Percentiles rank a stretch among this genome's conserved stretches.
Evolutionary conservation across 2,329 filamentous ascomycete genomes (phyloP).

Genomic region (Hypoxylon sp.): DNA sequence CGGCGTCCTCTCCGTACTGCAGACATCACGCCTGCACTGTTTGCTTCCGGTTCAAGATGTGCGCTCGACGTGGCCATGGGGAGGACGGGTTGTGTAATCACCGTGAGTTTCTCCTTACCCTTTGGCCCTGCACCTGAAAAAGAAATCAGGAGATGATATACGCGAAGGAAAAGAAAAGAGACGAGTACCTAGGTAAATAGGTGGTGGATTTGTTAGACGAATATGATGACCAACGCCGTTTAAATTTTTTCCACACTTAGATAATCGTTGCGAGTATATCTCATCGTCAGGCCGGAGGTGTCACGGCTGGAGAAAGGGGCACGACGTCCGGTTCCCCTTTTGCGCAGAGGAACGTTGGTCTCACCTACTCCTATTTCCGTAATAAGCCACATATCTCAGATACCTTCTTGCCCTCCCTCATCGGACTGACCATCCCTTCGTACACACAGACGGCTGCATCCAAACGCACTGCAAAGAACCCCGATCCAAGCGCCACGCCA

Average conservation of each 20-base stretch:
- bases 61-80: conserved; percentile 27
- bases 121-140: background rate
- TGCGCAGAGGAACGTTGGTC: conserved; percentile 29
- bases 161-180: background rate
- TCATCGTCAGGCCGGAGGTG: conserved; percentile 11
- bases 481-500: conserved; percentile 5
- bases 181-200: too few relatives aligned
- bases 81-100: conserved; percentile 27
- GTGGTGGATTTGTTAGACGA: too few relatives aligned
- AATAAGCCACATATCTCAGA: too few relatives aligned
- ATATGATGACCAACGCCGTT: conserved; percentile 1
- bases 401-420: too few relatives aligned
- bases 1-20: conserved; percentile 22
- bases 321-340: conserved; percentile 17
- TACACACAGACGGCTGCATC: conserved; percentile 32
- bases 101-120: conserved; percentile 17
- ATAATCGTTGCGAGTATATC: conserved; percentile 26
- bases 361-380: background rate
- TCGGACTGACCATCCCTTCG: too few relatives aligned
- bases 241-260: conserved; percentile 3
- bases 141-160: background rate
- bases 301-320: conserved; percentile 16
- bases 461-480: conserved; percentile 28
- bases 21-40: conserved; percentile 20
- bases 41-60: conserved; percentile 14